phyloP scores from a whole-genome alignment of 1,139 yeast genomes.

The Candida gigantensis region DNA sequence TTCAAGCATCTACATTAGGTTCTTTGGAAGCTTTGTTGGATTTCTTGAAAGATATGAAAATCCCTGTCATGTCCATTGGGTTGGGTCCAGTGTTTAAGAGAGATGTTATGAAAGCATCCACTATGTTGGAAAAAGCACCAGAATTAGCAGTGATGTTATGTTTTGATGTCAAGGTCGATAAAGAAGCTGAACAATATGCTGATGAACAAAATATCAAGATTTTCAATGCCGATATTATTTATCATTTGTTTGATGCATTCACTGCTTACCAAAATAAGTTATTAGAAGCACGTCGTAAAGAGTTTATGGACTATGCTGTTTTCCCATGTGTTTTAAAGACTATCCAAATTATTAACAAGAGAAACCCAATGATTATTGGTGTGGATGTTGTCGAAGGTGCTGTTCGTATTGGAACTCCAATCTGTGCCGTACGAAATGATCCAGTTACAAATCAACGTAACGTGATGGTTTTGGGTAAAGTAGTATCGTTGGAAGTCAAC shows the following conservation, averaged over 20 bases:
- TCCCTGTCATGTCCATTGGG: slow-evolving; percentile 98
- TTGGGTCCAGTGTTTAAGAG: slow-evolving; percentile 97
- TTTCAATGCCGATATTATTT: slow-evolving; percentile 93
- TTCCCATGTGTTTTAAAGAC: slow-evolving; percentile 96
- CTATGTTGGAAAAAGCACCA: slow-evolving; percentile 96
- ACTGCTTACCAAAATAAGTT: slow-evolving; percentile 88
- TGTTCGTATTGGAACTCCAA: slow-evolving; percentile 89
- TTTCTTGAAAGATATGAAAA: slow-evolving; percentile 97
- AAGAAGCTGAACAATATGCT: slow-evolving; percentile 98
- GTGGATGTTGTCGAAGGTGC: slow-evolving; percentile 95
- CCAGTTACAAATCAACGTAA: slow-evolving; percentile 79
- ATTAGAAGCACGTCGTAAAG: slow-evolving; percentile 87
- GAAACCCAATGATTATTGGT: slow-evolving; percentile 99
- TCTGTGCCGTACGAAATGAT: slow-evolving; percentile 88
- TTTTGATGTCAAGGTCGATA: slow-evolving; percentile 95
- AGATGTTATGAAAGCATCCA: slow-evolving; percentile 95
- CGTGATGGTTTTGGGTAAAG: slow-evolving; percentile 78
- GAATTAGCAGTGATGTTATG: slow-evolving; percentile 96
- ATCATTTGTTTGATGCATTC: slow-evolving; percentile 93
- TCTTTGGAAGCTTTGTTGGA: slow-evolving; percentile 95
- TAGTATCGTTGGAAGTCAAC: slow-evolving; percentile 87
- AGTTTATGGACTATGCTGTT: slow-evolving; percentile 83
- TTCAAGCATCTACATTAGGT: slow-evolving; percentile 97
- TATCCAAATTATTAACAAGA: slow-evolving; percentile 93
- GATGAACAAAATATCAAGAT: slow-evolving; percentile 87